A percentile compares a stretch with the other conserved stretches of the same genome.
Evolutionary conservation across 768 basidiomycete species (phyloP).

Genomic region (Kwoniella pini): DNA sequence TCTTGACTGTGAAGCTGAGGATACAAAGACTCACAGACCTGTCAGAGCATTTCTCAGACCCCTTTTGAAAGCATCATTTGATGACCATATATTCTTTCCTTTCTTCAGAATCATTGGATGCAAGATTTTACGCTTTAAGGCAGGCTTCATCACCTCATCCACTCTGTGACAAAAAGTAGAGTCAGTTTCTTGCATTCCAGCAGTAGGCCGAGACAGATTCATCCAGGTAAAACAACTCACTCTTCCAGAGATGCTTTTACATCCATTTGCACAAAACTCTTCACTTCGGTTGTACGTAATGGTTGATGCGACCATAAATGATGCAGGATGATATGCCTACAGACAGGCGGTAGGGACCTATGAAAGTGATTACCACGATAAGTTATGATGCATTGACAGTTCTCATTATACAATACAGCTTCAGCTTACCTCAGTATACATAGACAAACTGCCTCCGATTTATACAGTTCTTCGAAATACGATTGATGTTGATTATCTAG

Average conservation of each 20-base stretch:
- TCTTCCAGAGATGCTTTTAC: slow-evolving; percentile 17
- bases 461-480: slow-evolving; percentile 50
- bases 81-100: slow-evolving; percentile 29
- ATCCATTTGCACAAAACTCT: slow-evolving; percentile 33
- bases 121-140: slow-evolving; percentile 38
- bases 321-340: slow-evolving; percentile 48
- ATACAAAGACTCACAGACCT: slow-evolving; percentile 38
- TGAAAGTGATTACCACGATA: too few species aligned
- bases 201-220: background rate
- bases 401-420: background rate
- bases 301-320: slow-evolving; percentile 46
- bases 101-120: slow-evolving; percentile 23
- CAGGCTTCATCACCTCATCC: slow-evolving; percentile 29
- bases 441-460: slow-evolving; percentile 50
- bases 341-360: slow-evolving; percentile 43
- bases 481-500: slow-evolving; percentile 46
- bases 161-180: slow-evolving; percentile 10
- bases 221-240: too few species aligned
- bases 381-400: background rate
- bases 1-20: background rate
- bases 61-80: slow-evolving; percentile 43
- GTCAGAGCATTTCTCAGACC: slow-evolving; percentile 51
- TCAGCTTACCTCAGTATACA: slow-evolving; percentile 47
- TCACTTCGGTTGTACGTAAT: slow-evolving; percentile 28
- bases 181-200: background rate